Evolutionary conservation across 345 rosid species (phyloP).

Genomic region (Salix purpurea): DNA sequence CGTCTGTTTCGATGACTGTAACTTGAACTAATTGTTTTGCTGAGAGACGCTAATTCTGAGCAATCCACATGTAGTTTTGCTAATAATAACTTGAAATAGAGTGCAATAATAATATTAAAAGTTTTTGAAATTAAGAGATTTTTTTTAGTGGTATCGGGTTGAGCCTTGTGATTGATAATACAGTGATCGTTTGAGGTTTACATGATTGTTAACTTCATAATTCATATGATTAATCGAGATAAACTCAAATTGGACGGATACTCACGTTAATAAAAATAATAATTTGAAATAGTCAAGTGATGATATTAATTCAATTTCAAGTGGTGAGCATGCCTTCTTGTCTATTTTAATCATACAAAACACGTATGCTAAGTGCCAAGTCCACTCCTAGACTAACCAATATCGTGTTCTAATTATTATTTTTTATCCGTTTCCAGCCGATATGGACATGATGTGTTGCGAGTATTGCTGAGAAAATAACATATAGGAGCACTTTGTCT

Average conservation of each 20-base stretch:
- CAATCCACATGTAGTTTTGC: background rate
- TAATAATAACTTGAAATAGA: too few species aligned
- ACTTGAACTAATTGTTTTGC: background rate
- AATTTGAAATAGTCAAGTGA: background rate
- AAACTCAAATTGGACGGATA: rapidly evolving
- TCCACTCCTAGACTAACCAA: background rate
- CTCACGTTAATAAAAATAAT: too few species aligned
- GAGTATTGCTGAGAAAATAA: background rate
- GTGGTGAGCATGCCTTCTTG: background rate
- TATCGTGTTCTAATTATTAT: background rate
- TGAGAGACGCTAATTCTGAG: background rate
- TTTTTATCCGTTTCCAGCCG: background rate
- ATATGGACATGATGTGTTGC: background rate
- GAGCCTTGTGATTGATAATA: rapidly evolving
- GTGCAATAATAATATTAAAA: too few species aligned
- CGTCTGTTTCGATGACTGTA: background rate
- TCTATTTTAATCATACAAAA: background rate
- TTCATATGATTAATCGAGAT: too few species aligned
- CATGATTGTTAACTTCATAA: rapidly evolving
- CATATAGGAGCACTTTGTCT: background rate
- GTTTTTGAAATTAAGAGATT: rapidly evolving
- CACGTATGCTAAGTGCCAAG: background rate
- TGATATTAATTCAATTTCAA: background rate
- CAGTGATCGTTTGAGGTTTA: rapidly evolving
- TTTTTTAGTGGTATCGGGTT: rapidly evolving